phyloP scores from a whole-genome alignment of 2,329 filamentous ascomycete genomes.

The Sporothrix curviconia region DNA sequence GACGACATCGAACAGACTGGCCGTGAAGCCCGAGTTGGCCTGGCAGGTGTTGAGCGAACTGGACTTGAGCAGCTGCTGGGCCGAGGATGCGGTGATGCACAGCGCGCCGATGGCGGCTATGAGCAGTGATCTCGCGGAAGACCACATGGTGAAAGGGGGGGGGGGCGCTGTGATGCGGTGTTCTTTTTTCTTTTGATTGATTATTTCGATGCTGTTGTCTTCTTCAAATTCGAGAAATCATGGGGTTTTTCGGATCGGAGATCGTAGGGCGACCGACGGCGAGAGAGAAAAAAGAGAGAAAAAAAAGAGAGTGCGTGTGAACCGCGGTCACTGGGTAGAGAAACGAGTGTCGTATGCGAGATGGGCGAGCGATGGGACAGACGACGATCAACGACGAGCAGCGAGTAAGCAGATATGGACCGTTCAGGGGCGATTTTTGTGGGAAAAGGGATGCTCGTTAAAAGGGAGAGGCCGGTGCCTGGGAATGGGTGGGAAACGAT shows the following conservation, averaged over 20 bases:
- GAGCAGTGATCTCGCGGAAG: constrained; percentile 37
- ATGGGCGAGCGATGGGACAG: background rate
- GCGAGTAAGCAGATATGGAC: constrained; percentile 13
- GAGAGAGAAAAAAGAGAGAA: too few species aligned
- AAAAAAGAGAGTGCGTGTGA: background rate
- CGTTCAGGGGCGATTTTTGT: constrained; percentile 7
- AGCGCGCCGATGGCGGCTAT: constrained; percentile 34
- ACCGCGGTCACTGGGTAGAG: background rate
- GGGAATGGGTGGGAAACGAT: background rate
- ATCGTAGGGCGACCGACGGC: background rate
- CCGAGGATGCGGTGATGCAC: constrained; percentile 21
- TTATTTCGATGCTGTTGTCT: background rate
- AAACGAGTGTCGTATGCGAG: constrained; percentile 1
- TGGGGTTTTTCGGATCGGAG: background rate
- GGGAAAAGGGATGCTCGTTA: constrained; percentile 3
- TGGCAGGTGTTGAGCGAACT: constrained; percentile 70
- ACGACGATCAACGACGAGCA: background rate
- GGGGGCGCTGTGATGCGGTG: too few species aligned
- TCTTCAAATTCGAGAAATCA: constrained; percentile 1
- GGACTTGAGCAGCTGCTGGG: constrained; percentile 34
- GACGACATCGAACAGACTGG: constrained; percentile 70
- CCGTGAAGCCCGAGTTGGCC: constrained; percentile 69
- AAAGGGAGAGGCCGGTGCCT: constrained; percentile 8
- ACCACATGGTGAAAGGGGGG: constrained; percentile 22
- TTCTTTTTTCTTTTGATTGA: too few species aligned